Percentiles rank a stretch among this genome's conserved stretches.
Evolutionary conservation across 495 filamentous ascomycete genomes (phyloP).

Genomic region (Darksidea phi): DNA sequence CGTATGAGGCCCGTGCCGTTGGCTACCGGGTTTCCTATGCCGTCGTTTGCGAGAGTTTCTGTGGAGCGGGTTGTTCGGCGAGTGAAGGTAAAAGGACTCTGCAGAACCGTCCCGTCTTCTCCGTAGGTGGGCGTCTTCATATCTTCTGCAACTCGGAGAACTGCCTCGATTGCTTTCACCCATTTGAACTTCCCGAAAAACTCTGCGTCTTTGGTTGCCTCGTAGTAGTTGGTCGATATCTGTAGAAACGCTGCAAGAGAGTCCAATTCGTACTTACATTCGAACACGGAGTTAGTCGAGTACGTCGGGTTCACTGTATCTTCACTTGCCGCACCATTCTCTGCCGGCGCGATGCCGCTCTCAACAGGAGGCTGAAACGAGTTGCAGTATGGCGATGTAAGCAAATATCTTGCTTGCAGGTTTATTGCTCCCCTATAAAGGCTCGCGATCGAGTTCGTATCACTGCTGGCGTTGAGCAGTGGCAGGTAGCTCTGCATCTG

Average conservation of each 20-base stretch:
- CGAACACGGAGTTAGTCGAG: constrained; percentile 54
- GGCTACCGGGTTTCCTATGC: constrained; percentile 57
- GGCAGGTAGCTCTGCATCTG: constrained; percentile 65
- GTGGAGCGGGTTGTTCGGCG: constrained; percentile 56
- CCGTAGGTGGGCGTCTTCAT: constrained; percentile 61
- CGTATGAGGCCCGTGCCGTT: constrained; percentile 62
- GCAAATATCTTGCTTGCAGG: constrained; percentile 61
- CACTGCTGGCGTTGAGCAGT: constrained; percentile 53
- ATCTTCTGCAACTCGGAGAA: constrained; percentile 57
- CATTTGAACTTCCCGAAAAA: constrained; percentile 63
- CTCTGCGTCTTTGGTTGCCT: constrained; percentile 51
- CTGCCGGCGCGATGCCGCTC: constrained; percentile 49
- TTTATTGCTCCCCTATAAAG: constrained; percentile 66
- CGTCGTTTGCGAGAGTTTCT: constrained; percentile 62
- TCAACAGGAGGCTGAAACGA: constrained; percentile 61
- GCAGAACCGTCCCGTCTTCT: constrained; percentile 53
- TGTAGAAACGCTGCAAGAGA: constrained; percentile 65
- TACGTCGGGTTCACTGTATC: constrained; percentile 53
- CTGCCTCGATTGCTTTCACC: constrained; percentile 56
- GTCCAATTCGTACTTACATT: constrained; percentile 71
- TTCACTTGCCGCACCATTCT: constrained; percentile 51
- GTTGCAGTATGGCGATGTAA: constrained; percentile 62
- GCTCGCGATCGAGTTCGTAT: constrained; percentile 54
- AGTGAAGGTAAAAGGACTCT: constrained; percentile 57
- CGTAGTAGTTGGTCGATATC: constrained; percentile 59